phyloP scores from a whole-genome alignment of 345 rosid species.

The Punica granatum region DNA sequence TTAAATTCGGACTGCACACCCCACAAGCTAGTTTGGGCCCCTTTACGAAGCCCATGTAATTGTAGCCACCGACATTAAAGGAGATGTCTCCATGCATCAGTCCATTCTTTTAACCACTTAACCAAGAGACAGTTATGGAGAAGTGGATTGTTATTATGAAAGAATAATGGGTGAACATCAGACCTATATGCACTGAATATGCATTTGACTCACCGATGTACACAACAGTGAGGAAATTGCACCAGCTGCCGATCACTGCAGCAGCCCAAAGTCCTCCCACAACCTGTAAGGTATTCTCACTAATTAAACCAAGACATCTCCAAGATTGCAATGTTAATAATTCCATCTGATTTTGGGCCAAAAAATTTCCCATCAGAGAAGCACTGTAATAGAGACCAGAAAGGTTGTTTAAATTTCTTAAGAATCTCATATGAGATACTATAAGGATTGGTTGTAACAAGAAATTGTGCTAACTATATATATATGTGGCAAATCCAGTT shows the following conservation, averaged over 20 bases:
- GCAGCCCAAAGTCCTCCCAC: constrained; percentile 55
- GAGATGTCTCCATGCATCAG: not conserved
- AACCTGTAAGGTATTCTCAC: constrained; percentile 35
- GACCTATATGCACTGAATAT: not conserved
- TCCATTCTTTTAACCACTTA: not conserved
- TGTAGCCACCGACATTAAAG: not conserved
- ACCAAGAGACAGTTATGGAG: not conserved
- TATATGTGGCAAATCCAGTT: not conserved
- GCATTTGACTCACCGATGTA: constrained; percentile 56
- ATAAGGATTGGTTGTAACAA: not conserved
- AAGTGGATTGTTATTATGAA: not conserved
- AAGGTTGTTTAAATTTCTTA: not conserved
- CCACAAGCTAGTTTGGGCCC: not conserved
- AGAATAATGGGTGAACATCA: not conserved
- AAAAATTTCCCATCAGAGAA: not conserved
- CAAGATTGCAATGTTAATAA: not conserved
- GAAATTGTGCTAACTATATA: not conserved
- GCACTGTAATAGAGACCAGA: not conserved
- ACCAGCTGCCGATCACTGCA: constrained; percentile 93
- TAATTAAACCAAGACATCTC: not conserved
- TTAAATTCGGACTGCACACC: not conserved
- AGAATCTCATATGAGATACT: not conserved
- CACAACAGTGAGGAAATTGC: constrained; percentile 84
- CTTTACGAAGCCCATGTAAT: not conserved
- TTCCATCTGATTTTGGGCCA: not conserved